Conservation (phyloP, 2,329 filamentous ascomycete species). For the Coniochaeta sp. region DNA sequence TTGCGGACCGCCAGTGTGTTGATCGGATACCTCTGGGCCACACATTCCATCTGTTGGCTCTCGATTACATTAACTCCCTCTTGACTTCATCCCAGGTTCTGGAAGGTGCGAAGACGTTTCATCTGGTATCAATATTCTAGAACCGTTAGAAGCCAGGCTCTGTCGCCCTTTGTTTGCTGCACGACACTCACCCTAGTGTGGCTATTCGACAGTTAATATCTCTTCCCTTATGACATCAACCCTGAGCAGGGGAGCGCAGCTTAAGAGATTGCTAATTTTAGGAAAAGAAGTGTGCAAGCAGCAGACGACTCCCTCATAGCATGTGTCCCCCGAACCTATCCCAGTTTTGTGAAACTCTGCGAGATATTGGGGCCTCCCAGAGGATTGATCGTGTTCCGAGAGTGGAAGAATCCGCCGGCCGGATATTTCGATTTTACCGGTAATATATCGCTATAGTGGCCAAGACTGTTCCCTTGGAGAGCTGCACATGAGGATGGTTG, state of each 20-base stretch:
- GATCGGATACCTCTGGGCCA: neutral
- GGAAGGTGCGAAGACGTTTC: neutral
- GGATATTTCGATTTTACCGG: neutral
- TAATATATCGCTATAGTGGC: slow-evolving; percentile 2
- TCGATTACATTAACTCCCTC: neutral
- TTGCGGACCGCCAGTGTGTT: neutral
- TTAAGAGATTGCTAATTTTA: neutral
- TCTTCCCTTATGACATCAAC: neutral
- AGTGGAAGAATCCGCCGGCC: neutral
- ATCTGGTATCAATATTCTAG: neutral
- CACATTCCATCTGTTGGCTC: neutral
- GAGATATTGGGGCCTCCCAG: neutral
- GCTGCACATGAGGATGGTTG: neutral
- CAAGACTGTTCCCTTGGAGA: neutral
- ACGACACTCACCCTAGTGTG: neutral
- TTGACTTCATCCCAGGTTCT: slow-evolving; percentile 1
- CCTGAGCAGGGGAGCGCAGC: neutral
- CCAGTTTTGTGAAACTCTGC: neutral
- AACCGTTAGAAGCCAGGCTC: neutral
- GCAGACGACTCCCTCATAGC: neutral
- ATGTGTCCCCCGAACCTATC: neutral
- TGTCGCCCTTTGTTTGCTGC: neutral
- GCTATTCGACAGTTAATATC: neutral
- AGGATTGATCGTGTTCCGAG: neutral
- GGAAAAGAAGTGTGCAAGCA: neutral